Conservation (phyloP, 2,329 filamentous ascomycete genomes). For the Myotisia sp. region DNA sequence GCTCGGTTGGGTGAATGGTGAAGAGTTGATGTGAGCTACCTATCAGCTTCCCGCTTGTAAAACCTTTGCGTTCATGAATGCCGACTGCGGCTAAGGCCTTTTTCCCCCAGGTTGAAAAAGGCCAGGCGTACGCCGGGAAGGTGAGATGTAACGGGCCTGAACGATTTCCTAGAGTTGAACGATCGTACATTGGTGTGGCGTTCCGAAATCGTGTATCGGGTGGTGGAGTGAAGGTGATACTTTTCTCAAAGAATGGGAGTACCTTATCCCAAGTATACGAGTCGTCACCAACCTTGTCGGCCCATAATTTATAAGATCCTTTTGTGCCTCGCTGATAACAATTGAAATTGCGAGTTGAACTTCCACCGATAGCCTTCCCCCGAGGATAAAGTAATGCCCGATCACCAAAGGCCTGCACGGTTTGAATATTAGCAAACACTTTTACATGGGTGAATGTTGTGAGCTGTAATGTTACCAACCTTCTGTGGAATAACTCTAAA, state of each 20-base stretch:
- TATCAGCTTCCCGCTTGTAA: constrained; percentile 42
- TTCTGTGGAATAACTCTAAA: constrained; percentile 34
- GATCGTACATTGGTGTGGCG: constrained; percentile 14
- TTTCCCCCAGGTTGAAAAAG: constrained; percentile 31
- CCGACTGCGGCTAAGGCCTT: constrained; percentile 40
- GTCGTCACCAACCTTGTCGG: constrained; percentile 30
- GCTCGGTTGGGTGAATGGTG: constrained; percentile 45
- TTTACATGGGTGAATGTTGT: neutral
- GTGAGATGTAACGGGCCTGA: too few relatives aligned
- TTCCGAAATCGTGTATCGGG: constrained; percentile 23
- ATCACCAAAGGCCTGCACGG: constrained; percentile 2
- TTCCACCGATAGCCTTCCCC: constrained; percentile 46
- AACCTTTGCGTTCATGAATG: constrained; percentile 14
- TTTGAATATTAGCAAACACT: neutral
- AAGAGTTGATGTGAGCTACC: constrained; percentile 42
- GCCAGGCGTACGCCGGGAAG: constrained; percentile 38
- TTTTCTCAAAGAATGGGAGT: constrained; percentile 34
- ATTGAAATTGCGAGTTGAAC: constrained; percentile 47
- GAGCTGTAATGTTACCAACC: neutral
- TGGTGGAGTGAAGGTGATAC: constrained; percentile 37
- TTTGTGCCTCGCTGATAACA: constrained; percentile 48
- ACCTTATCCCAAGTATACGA: constrained; percentile 46
- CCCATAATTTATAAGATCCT: constrained; percentile 42
- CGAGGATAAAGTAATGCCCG: constrained; percentile 45
- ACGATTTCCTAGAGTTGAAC: constrained; percentile 16